These are phyloP conservation scores for Leccinum colubrinum DNA, from an alignment of 1,284 basidiomycete genomes.

Conservation along the genomic window DNA sequence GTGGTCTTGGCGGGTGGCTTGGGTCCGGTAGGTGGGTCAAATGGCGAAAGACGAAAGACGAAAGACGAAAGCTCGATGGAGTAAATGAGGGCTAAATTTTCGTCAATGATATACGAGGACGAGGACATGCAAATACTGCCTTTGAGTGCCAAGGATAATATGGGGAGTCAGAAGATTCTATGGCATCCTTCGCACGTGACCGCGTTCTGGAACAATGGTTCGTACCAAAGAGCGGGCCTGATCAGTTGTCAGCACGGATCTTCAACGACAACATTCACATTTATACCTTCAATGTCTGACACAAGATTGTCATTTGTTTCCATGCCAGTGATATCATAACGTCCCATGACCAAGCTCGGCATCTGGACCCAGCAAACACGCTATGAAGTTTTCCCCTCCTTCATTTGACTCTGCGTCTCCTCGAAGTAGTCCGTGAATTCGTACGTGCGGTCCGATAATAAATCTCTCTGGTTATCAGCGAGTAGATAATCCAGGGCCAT, in stretches of 20 bases:
- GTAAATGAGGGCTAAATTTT: slow-evolving; percentile 1
- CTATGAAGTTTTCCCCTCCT: background rate
- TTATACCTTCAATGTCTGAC: background rate
- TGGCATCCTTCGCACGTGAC: background rate
- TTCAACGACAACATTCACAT: background rate
- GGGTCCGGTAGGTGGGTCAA: background rate
- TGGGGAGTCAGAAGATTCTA: background rate
- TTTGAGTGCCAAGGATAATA: background rate
- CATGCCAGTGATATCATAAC: no score
- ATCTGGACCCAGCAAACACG: background rate
- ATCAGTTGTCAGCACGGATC: accelerated
- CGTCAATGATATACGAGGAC: background rate
- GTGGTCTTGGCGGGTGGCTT: no score
- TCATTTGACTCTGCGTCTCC: background rate
- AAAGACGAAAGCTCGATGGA: background rate
- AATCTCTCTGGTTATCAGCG: background rate
- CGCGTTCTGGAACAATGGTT: background rate
- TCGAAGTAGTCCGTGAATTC: background rate
- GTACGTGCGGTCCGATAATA: background rate
- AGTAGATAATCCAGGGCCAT: background rate
- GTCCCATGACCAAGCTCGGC: background rate
- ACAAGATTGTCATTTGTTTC: no score
- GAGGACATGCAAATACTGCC: background rate
- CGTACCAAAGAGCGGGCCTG: background rate
- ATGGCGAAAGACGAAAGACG: no score